Base-by-base conservation (phyloP, 2,329 filamentous ascomycete genomes). In the Pestalotiopsis sp. region DNA sequence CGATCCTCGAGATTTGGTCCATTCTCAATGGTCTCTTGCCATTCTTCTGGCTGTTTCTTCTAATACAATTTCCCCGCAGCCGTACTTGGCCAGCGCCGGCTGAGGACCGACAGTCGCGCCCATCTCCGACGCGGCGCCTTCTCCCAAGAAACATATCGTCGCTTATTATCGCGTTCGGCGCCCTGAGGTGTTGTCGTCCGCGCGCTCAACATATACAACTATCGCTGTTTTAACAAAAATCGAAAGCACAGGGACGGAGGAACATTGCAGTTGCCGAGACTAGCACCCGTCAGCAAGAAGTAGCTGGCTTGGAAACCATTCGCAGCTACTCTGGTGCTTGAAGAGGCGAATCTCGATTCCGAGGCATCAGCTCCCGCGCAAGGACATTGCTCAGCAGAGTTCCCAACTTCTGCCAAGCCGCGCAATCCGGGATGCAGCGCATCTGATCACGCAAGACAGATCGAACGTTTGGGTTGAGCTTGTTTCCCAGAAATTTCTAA, bases 251-350 rank as follows among this genome's bases (percentile, higher is more conserved):
- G 20, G 17, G 20, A 39, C 31, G 27, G 14, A 11, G 11, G 52
- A 20, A 41, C 7, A 69, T 23, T 64, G 69, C 70, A 71, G 66
- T 69, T 73, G 61, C 70, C 71, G 55, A 61, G 73, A 27, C 73
- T 77, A 20, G 72, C 74, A n/a, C 76, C 78, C 36, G 79, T 79
- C 39, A 75, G 76, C 65, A 79, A 81, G 71, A 71, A 74, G 49
- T 79, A 77, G 67, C 7, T 78, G 78, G 14, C 76, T 76, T 58
- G 79, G 77, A 76, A 81, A 71, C 76, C 78, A 6, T 77, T 74
- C 57, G 76, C 76, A 63, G 76, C 75, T 9, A 76, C 79, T 59
- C 78, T 79, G n/a, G 75, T 82, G 57, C 74, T 78, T 59, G 79
- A 83, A 70, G 79, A 82, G 71, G 75, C 76, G 20, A 75, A 72